Evolutionary conservation across 208 protist genomes (phyloP), one percentile per base, ranked within the genome.

Genomic region (Lotmaria passim): DNA sequence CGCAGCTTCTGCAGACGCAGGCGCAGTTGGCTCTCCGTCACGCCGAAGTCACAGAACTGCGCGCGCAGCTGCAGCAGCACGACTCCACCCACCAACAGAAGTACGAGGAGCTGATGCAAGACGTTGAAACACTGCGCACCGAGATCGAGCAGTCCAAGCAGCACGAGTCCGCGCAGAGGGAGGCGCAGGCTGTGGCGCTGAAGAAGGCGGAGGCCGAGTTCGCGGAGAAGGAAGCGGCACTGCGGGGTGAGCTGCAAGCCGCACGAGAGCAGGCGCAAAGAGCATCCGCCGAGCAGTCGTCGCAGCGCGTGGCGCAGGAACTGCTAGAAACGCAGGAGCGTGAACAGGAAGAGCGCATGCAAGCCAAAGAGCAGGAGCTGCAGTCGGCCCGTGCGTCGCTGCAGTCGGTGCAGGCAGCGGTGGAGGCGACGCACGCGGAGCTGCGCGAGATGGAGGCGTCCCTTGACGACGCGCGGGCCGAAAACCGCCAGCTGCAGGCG

Each of bases 391-490:
- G 59, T 2, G 51, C 50, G 10, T 68, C 69, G 10, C 12, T 68
- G 28, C 50, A 62, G 46, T 14, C 52, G 2, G 15, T 52, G 4
- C 50, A 74, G 41, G 26, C 67, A 24, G 56, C 47, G 3, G 26
- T 73, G 26, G 67, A 64, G 56, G 48, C 51, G 10, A 46, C 58
- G 26, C 67, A 66, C 39, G 50, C 3, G 10, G 58, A 73, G 48
- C 58, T 58, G 34, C 56, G 60, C 17, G 69, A 74, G 24, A 51
- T 66, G 39, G 43, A 78, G 38, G 71, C 69, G 57, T 41, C 50
- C 17, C 50, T 71, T 15, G 56, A 72, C 24, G 41, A 39, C 7
- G 64, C 53, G 41, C 62, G 39, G 19, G 52, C 73, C 4, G 68
- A 58, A 17, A 62, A 53, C 11, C 68, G 62, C 1, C 62, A 78